Evolutionary conservation across 495 filamentous ascomycete species (phyloP).

Genomic region (Lichenothelia convexa): DNA sequence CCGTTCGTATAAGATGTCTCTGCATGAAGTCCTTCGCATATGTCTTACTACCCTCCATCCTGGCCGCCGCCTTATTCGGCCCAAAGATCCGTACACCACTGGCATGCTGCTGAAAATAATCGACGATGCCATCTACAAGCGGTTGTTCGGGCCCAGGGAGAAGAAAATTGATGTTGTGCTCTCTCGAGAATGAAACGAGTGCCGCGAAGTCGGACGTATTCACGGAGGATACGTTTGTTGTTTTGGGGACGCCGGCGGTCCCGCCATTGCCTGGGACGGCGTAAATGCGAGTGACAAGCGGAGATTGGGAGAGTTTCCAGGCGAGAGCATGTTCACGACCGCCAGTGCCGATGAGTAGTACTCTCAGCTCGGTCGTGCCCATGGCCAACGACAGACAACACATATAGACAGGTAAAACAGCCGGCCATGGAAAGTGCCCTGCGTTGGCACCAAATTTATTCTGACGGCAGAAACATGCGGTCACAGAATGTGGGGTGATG

Average conservation of each 20-base stretch:
- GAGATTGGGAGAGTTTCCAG: slow-evolving; percentile 80
- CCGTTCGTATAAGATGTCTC: slow-evolving; percentile 75
- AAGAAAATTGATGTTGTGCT: slow-evolving; percentile 61
- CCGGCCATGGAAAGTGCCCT: too few species aligned
- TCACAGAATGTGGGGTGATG: too few species aligned
- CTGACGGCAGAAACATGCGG: too few species aligned
- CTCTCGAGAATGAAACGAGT: slow-evolving; percentile 55
- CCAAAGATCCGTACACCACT: slow-evolving; percentile 68
- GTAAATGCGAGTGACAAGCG: slow-evolving; percentile 43
- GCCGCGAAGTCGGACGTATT: slow-evolving; percentile 56
- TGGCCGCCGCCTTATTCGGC: slow-evolving; percentile 66
- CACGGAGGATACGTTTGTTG: slow-evolving; percentile 48
- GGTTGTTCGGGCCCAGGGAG: slow-evolving; percentile 87
- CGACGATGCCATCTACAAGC: slow-evolving; percentile 77
- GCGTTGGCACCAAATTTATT: too few species aligned
- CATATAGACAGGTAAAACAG: too few species aligned
- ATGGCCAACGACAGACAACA: too few species aligned
- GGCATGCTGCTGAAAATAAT: slow-evolving; percentile 41
- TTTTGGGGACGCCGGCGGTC: slow-evolving; percentile 52
- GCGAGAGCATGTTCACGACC: slow-evolving; percentile 89
- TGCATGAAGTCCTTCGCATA: slow-evolving; percentile 99
- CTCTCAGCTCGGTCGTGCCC: slow-evolving; percentile 6
- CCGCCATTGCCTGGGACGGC: slow-evolving; percentile 77
- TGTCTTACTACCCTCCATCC: slow-evolving; percentile 89
- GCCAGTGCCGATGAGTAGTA: slow-evolving; percentile 83